Conservation (phyloP, 352 stramenopile species). For the Sclerospora graminicola region DNA sequence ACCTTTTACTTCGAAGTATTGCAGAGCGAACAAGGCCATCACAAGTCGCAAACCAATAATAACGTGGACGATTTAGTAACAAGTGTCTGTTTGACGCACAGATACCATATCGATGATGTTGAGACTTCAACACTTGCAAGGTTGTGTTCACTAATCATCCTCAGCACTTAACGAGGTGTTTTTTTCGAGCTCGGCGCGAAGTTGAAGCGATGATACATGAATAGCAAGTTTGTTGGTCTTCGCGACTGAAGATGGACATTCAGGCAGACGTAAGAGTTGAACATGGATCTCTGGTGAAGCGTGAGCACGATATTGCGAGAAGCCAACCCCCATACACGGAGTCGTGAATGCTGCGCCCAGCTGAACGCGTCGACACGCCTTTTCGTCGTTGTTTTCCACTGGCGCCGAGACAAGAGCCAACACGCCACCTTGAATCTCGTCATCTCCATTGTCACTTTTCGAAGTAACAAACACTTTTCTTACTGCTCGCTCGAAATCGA, state of each 20-base stretch:
- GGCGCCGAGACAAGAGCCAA: conserved; percentile 21
- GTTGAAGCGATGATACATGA: conserved; percentile 20
- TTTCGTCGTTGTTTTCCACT: not conserved
- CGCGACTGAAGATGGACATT: not conserved
- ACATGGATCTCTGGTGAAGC: conserved; percentile 20
- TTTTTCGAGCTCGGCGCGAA: not conserved
- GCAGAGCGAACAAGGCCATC: too few relatives aligned
- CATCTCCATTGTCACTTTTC: conserved; percentile 23
- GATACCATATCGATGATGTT: too few relatives aligned
- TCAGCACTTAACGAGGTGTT: too few relatives aligned
- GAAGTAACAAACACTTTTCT: conserved; percentile 25
- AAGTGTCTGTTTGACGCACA: too few relatives aligned
- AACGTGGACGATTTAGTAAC: too few relatives aligned
- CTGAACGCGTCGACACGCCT: conserved; percentile 14
- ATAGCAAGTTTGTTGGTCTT: conserved; percentile 5
- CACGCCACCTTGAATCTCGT: conserved; percentile 41
- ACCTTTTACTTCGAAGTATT: not conserved
- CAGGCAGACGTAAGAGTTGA: conserved; percentile 35
- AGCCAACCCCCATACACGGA: conserved; percentile 55
- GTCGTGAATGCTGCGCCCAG: conserved; percentile 54
- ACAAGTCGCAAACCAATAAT: too few relatives aligned
- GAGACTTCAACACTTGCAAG: too few relatives aligned
- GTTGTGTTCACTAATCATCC: too few relatives aligned
- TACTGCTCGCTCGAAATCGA: conserved; percentile 19
- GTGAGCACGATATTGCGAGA: conserved; percentile 17